Evolutionary conservation across 202 grass and related monocot genomes (phyloP), one percentile per base, ranked within the genome.

Genomic region (Hordeum pubiflorum): DNA sequence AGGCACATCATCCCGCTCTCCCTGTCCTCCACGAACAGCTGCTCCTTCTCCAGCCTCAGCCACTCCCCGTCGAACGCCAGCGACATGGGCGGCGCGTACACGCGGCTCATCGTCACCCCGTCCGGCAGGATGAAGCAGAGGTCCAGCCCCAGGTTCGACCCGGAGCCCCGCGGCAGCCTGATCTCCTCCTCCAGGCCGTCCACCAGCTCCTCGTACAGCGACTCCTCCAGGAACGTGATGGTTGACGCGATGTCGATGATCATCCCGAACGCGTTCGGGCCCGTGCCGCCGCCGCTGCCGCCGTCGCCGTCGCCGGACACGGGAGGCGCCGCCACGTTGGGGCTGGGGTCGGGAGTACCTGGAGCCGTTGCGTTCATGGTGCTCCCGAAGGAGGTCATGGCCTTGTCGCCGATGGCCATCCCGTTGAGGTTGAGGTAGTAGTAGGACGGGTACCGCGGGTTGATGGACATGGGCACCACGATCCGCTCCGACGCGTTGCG

Each of bases 381-480:
- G 22, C 7, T n/a, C 40, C 43, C 18, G 24, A 69, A 21, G 48
- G 17, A 32, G 1, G 82, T 17, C 69, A 72, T 73, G 12, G 67
- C 54, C 37, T 27, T 60, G 61, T 85, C 80, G 69, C 91, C 86
- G 29, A 93, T 81, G 27, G 78, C 57, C 0, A 93, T 10, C 2
- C 91, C 91, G 59, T 88, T 60, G 36, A 93, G 70, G 74, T 89
- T 90, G 69, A 93, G 69, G 75, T 81, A 83, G 82, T 93, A 93
- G 77, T 81, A 81, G 74, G 63, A 82, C 41, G 81, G 81, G 76
- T 91, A 68, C 5, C 46, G 72, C 12, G 82, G 13, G 81, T 43
- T 77, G 5, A 24, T 63, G 3, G 50, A 44, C 81, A 88, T 57
- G 55, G 81, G 63, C 66, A 74, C 38, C 52, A 80, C 37, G 26